phyloP scores from a whole-genome alignment of 1,284 basidiomycete species.

The Ceratobasidium sp. region DNA sequence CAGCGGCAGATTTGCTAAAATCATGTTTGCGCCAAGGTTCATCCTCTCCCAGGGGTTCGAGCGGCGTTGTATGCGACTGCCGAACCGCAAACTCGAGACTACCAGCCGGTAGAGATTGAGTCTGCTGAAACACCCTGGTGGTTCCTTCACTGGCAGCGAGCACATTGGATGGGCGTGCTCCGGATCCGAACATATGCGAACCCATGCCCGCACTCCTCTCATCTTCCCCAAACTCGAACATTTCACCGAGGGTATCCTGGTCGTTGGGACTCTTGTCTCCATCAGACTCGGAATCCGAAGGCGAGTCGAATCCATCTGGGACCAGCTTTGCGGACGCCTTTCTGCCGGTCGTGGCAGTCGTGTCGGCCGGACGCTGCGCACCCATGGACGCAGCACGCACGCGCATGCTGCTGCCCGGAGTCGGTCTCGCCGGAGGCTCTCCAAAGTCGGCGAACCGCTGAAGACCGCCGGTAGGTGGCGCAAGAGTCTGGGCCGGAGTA shows the following conservation, averaged over 20 bases:
- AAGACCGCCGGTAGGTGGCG: background rate
- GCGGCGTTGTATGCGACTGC: background rate
- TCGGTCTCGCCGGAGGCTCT: slow-evolving; percentile 18
- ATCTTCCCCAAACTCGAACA: slow-evolving; percentile 35
- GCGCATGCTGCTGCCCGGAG: slow-evolving; percentile 12
- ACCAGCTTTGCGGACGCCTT: background rate
- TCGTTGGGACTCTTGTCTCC: slow-evolving; percentile 7
- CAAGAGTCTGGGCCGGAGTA: background rate
- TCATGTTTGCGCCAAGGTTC: slow-evolving; percentile 35
- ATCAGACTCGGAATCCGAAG: slow-evolving; percentile 24
- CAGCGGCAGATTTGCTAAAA: slow-evolving; percentile 15
- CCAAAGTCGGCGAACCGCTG: slow-evolving; percentile 37
- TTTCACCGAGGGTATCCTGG: slow-evolving; percentile 5
- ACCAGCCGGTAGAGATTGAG: slow-evolving; percentile 33
- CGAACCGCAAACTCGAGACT: slow-evolving; percentile 23
- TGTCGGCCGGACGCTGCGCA: background rate
- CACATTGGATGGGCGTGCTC: background rate
- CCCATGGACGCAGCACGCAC: slow-evolving; percentile 28
- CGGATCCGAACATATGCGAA: slow-evolving; percentile 31
- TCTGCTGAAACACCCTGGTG: slow-evolving; percentile 28
- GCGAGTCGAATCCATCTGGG: slow-evolving; percentile 21
- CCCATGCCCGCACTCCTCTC: slow-evolving; percentile 3
- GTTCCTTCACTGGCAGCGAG: background rate
- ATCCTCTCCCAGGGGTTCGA: slow-evolving; percentile 28
- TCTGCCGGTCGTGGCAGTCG: background rate